Conservation (phyloP, 1,139 yeast genomes). For the Kluyveromyces marxianus region DNA sequence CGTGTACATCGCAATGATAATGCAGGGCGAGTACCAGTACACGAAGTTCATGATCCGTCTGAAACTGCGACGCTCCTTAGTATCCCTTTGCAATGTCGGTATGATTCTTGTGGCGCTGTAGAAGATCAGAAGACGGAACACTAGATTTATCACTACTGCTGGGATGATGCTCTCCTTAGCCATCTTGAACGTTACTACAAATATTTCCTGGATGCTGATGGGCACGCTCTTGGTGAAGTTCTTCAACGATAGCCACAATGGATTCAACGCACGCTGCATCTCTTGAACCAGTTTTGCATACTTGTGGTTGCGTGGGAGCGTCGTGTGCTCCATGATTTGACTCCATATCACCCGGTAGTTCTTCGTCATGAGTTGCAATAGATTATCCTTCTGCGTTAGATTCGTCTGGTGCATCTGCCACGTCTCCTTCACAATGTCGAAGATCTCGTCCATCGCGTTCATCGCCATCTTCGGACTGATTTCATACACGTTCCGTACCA, state of each 20-base stretch:
- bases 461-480: slow-evolving; percentile 74
- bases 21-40: slow-evolving; percentile 87
- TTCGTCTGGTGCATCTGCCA: slow-evolving; percentile 30
- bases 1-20: slow-evolving; percentile 89
- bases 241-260: slow-evolving; percentile 37
- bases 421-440: slow-evolving; percentile 31
- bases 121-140: slow-evolving; percentile 79
- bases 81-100: slow-evolving; percentile 54
- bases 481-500: slow-evolving; percentile 86
- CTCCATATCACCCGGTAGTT: slow-evolving; percentile 2
- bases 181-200: slow-evolving; percentile 53
- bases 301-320: slow-evolving; percentile 13
- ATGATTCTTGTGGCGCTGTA: slow-evolving; percentile 92
- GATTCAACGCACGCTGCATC: slow-evolving; percentile 12
- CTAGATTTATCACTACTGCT: slow-evolving; percentile 71
- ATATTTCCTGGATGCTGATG: slow-evolving; percentile 37
- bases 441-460: slow-evolving; percentile 35
- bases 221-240: slow-evolving; percentile 41
- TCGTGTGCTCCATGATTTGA: slow-evolving; percentile 9
- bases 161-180: slow-evolving; percentile 74
- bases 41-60: slow-evolving; percentile 47
- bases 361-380: slow-evolving; percentile 9
- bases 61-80: slow-evolving; percentile 29
- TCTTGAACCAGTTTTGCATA: slow-evolving; percentile 1
- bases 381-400: slow-evolving; percentile 25